A percentile compares a stretch with the other conserved stretches of the same genome.
Evolutionary conservation across 2,329 filamentous ascomycete genomes (phyloP).

Genomic region (Pseudogymnoascus sp.): DNA sequence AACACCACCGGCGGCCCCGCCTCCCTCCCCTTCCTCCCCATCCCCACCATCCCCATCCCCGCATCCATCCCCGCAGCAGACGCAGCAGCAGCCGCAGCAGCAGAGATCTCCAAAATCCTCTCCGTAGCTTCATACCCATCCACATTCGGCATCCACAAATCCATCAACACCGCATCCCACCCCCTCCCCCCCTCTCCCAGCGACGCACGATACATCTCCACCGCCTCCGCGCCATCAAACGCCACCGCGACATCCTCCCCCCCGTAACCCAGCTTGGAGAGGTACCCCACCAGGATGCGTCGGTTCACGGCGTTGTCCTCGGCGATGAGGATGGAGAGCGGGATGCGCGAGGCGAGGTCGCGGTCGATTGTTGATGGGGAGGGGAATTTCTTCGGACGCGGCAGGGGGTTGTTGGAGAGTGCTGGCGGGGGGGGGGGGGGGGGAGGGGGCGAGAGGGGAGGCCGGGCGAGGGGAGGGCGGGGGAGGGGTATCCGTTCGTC

Average conservation of each 20-base stretch:
- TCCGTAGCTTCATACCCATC: constrained; percentile 63
- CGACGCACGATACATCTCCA: constrained; percentile 47
- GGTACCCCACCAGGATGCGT: constrained; percentile 56
- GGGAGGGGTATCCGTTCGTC: background rate
- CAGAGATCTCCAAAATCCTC: constrained; percentile 41
- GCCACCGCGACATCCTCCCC: constrained; percentile 48
- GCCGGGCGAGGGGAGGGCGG: background rate
- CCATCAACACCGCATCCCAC: constrained; percentile 62
- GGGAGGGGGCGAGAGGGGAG: background rate
- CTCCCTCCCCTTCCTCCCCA: constrained; percentile 10
- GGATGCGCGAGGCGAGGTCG: constrained; percentile 48
- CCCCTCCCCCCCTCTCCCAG: constrained; percentile 27
- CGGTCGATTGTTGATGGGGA: too few species aligned
- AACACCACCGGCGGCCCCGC: constrained; percentile 39
- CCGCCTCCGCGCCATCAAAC: constrained; percentile 59
- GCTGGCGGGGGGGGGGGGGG: constrained; percentile 9
- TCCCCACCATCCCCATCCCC: too few species aligned
- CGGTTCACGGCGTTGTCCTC: constrained; percentile 69
- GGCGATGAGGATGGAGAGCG: constrained; percentile 59
- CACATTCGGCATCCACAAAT: constrained; percentile 69
- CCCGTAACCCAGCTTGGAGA: constrained; percentile 57
- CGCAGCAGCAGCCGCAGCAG: too few species aligned
- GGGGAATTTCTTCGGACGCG: too few species aligned
- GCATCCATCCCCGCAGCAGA: too few species aligned
- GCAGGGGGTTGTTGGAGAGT: constrained; percentile 12